Base-by-base conservation (phyloP, 345 rosid genomes). In the Moringa oleifera region DNA sequence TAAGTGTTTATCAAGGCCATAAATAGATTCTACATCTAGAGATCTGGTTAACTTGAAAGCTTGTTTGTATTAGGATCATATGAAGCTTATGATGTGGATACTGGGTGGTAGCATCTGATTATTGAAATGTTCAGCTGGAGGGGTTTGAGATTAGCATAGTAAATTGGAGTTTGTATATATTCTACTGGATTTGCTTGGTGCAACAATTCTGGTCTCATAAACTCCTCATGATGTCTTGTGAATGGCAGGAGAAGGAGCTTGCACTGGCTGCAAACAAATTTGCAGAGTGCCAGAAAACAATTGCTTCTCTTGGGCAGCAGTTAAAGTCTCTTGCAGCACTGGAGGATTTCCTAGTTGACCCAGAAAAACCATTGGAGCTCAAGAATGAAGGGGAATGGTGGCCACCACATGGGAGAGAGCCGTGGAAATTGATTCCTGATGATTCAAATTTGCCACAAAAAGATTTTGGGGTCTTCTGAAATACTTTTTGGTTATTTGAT, bases 201-300 rank as follows among this genome's bases (percentile, higher is more conserved):
- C 17, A 41, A 15, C 12, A 41, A 16, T 41, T 41, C 37, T 33
- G 37, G 16, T 41, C 47, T 41, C 12, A 41, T 11, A 41, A 41
- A 41, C 33, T 41, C 1, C 47, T 41, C 12, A 41, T 41, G 47
- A 4, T 41, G 47, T 16, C 47, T 41, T 41, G 13, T 41, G n/a
- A 28, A 64, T 61, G 51, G 25, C 84, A 92, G 96, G 95, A 81
- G 71, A 71, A 77, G 74, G 92, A 92, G 74, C 73, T 92, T 55
- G 82, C 83, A 36, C 62, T 67, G 28, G 90, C 95, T 62, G 89
- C 96, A 41, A 71, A 74, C 51, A 84, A 79, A 74, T 75, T 85
- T 54, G 89, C 90, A 7, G 96, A 89, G 57, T 92, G 98, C 81
- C 92, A 92, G 71, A 89, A 79, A 67, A 92, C 98, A 25, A 89